Conservation (phyloP, 208 protist genomes). For the Histomonas meleagridis region DNA sequence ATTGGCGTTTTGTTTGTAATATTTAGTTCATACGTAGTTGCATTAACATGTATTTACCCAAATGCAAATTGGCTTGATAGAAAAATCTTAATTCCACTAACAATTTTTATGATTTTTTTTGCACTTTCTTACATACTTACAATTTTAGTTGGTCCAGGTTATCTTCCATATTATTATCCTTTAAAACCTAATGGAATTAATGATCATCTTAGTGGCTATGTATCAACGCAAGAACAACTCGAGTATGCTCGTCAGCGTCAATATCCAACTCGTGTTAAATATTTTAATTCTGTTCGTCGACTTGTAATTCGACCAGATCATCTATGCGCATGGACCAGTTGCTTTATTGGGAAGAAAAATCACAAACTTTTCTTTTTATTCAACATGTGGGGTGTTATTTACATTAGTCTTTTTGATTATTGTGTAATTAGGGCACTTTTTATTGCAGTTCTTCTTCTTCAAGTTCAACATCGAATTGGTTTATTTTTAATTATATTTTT, state of each 20-base stretch:
- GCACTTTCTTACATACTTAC: not conserved
- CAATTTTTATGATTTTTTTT: not conserved
- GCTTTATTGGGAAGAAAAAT: conserved; percentile 27
- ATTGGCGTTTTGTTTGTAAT: not conserved
- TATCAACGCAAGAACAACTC: not conserved
- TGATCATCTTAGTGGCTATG: not conserved
- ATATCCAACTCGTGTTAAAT: not conserved
- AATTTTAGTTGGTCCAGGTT: not conserved
- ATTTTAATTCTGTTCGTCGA: not conserved
- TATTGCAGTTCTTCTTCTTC: not conserved
- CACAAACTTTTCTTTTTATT: conserved; percentile 28
- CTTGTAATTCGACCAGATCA: conserved; percentile 17
- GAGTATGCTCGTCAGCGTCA: not conserved
- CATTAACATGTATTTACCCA: not conserved
- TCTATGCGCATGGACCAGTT: not conserved
- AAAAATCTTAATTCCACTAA: not conserved
- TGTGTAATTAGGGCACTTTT: not conserved
- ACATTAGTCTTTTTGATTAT: not conserved
- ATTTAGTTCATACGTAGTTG: not conserved
- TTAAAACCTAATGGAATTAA: too few relatives aligned
- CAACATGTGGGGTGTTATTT: not conserved
- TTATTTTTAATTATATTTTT: not conserved
- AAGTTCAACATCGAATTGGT: too few relatives aligned
- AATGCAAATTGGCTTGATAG: not conserved
- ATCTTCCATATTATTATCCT: conserved; percentile 17